phyloP scores from a whole-genome alignment of 208 protist genomes.

The Leishmania tarentolae region DNA sequence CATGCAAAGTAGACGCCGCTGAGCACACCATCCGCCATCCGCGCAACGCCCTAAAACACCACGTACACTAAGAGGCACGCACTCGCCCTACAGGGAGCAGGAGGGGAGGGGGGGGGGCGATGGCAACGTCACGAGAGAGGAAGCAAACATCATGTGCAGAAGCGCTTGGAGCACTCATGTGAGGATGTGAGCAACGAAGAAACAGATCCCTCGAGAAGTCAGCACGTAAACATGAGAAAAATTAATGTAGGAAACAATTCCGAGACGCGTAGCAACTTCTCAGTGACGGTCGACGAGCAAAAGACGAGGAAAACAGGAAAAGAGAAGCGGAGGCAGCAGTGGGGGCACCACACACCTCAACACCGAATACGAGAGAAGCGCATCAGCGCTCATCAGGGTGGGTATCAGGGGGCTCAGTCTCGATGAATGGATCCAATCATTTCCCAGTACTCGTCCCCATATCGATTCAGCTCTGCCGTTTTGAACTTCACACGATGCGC shows the following conservation, averaged over 20 bases:
- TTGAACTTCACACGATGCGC: constrained; percentile 89
- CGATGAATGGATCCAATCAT: constrained; percentile 27
- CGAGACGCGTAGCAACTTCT: not conserved
- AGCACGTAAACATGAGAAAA: not conserved
- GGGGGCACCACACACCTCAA: not conserved
- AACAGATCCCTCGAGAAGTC: not conserved
- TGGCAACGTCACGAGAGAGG: not conserved
- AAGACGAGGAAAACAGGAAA: not conserved
- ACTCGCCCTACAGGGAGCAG: not conserved
- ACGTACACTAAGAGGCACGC: not conserved
- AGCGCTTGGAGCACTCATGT: not conserved
- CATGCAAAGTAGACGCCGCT: not conserved
- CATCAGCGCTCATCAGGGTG: not conserved
- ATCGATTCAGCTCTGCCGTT: constrained; percentile 80
- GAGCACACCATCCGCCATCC: not conserved
- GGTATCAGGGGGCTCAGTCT: constrained; percentile 7
- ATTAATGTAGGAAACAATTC: not conserved
- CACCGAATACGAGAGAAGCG: not conserved
- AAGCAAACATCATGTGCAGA: not conserved
- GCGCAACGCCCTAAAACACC: not conserved
- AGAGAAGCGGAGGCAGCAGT: too few species aligned
- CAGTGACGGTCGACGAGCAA: not conserved
- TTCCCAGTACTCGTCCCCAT: constrained; percentile 82
- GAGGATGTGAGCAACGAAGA: not conserved
- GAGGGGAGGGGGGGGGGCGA: not conserved